Percentiles rank a stretch among this genome's conserved stretches.
Conservation (phyloP, 495 filamentous ascomycete species). For the Chaetomium cochliodes region DNA sequence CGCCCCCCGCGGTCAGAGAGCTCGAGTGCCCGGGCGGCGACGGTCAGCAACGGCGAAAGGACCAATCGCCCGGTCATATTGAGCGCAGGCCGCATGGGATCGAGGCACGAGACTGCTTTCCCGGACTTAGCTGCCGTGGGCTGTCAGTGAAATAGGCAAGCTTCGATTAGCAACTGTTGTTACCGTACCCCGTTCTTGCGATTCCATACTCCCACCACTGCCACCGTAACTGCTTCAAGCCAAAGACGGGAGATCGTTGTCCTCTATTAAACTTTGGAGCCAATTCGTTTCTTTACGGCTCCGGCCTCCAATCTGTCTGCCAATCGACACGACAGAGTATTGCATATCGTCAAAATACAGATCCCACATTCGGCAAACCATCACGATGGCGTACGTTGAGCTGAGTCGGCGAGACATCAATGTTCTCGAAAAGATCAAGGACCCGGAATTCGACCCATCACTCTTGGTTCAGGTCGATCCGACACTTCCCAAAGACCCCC, state of each 20-base stretch:
- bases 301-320: not conserved
- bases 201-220: not conserved
- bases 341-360: not conserved
- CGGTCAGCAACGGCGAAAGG: slow-evolving; percentile 24
- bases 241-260: not conserved
- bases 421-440: slow-evolving; percentile 75
- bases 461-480: slow-evolving; percentile 54
- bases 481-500: slow-evolving; percentile 60
- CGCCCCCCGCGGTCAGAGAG: not conserved
- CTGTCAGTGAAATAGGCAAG: slow-evolving; percentile 7
- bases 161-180: slow-evolving; percentile 8
- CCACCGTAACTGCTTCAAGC: not conserved
- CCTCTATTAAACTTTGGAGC: not conserved
- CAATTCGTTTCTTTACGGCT: not conserved
- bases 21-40: slow-evolving; percentile 2
- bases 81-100: too few relatives aligned
- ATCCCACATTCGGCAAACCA: not conserved
- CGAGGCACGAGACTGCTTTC: slow-evolving; percentile 22
- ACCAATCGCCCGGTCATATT: not conserved
- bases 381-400: slow-evolving; percentile 48
- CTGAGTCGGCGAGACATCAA: slow-evolving; percentile 69
- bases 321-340: not conserved
- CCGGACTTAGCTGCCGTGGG: slow-evolving; percentile 15
- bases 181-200: slow-evolving; percentile 9
- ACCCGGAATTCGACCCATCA: slow-evolving; percentile 67